Base-by-base conservation (phyloP, 345 rosid species). In the Arabis hirsuta region DNA sequence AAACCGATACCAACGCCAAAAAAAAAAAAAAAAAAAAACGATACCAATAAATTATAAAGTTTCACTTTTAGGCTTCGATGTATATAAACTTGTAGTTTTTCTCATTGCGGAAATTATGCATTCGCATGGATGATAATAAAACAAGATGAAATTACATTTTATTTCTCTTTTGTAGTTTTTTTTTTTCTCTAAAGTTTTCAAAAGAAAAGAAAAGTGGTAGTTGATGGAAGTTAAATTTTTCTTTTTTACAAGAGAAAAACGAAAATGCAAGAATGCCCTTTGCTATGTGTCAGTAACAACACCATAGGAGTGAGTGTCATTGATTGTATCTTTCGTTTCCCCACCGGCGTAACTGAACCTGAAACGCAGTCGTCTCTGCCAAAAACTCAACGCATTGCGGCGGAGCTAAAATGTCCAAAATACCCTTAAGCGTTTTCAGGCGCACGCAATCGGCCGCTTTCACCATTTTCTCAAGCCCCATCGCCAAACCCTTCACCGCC, bases 361-460 rank as follows among this genome's bases (percentile, higher is more conserved):
- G 96, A 71, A 90, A 79, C 69, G 73, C 64, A 2, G 81, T 75
- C 57, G 68, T 64, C 13, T 65, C 87, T 4, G 91, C 90, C 73
- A 90, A 69, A 77, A 93, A 90, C 59, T 82, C 85, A 19, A 89
- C 79, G 13, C 84, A 69, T 70, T 93, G 92, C 14, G 64, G 53
- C 0, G 94, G 89, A n/a, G 47, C 76, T 79, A 90, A 72, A 26
- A 80, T 64, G 63, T 93, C 98, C 57, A 93, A 66, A 69, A 90
- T 63, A 12, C 92, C 97, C 59, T 85, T 89, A 67, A 93, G 65
- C 14, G 96, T 82, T 82, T 85, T 93, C 4, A 93, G 84, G 69
- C 96, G 73, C 14, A 87, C 96, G 50, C 92, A 87, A 42, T 93
- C 98, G 1, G 96, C 94, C 2, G 86, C 86, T 70, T 86, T 93